phyloP scores from a whole-genome alignment of 148 eudicot genomes.

The Rhododendron ferrugineum region DNA sequence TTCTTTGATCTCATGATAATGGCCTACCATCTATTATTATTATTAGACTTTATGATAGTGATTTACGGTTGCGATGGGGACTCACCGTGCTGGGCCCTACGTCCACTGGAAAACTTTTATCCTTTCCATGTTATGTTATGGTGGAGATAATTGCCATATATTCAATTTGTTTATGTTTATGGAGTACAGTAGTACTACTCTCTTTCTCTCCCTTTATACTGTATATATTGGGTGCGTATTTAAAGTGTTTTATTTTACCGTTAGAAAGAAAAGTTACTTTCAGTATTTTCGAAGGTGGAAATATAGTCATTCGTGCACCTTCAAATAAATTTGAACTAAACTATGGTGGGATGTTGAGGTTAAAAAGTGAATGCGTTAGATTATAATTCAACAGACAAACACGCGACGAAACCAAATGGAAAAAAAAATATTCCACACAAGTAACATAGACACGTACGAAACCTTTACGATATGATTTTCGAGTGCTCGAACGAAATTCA shows the following conservation, averaged over 20 bases:
- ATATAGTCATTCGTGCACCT: background rate
- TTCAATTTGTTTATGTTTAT: no score
- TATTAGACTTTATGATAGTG: background rate
- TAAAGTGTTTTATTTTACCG: no score
- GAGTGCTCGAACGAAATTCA: background rate
- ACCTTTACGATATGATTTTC: background rate
- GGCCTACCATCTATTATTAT: background rate
- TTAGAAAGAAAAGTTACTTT: no score
- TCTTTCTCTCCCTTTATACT: no score
- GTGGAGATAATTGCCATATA: no score
- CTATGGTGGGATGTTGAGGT: no score
- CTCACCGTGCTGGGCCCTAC: background rate
- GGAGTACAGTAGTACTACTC: no score
- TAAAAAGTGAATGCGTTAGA: no score
- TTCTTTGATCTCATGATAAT: background rate
- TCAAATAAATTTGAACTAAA: background rate
- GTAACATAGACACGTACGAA: background rate
- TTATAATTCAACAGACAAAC: background rate
- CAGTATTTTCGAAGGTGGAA: no score
- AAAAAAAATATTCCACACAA: background rate
- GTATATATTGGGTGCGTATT: no score
- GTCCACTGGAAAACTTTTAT: no score
- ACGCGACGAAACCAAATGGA: background rate
- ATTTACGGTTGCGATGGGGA: background rate
- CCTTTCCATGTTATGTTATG: no score